Percentiles rank a stretch among this genome's conserved stretches.
phyloP scores from a whole-genome alignment of 768 basidiomycete species.

The Serendipita vermifera region DNA sequence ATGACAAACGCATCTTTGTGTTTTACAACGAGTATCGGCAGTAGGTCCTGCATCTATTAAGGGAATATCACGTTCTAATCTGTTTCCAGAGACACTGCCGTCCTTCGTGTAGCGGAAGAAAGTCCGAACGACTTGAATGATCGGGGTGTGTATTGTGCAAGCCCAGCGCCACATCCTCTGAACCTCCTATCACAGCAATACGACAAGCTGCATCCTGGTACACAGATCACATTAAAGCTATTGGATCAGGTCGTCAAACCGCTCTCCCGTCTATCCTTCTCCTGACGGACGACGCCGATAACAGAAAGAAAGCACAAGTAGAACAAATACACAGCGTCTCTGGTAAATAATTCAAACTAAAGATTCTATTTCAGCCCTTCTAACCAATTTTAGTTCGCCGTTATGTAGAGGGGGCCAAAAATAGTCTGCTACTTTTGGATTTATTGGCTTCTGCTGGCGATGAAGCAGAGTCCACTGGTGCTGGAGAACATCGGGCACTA shows the following conservation, averaged over 20 bases:
- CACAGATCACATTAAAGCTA: constrained; percentile 55
- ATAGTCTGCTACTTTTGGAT: constrained; percentile 59
- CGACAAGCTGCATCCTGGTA: constrained; percentile 84
- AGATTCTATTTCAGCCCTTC: not conserved
- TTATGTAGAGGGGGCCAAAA: constrained; percentile 67
- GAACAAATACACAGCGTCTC: constrained; percentile 50
- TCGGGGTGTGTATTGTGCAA: constrained; percentile 44
- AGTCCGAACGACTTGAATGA: constrained; percentile 92
- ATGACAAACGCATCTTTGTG: constrained; percentile 73
- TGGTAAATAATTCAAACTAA: constrained; percentile 30
- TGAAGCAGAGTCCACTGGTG: constrained; percentile 41
- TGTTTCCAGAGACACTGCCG: constrained; percentile 63
- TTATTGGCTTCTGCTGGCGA: constrained; percentile 58
- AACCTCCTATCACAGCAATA: constrained; percentile 50
- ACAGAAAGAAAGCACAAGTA: constrained; percentile 58
- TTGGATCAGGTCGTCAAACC: too few species aligned
- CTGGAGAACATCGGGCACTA: constrained; percentile 39
- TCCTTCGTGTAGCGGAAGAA: constrained; percentile 63
- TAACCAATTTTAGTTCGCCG: constrained; percentile 39
- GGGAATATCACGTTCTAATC: not conserved
- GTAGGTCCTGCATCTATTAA: constrained; percentile 33
- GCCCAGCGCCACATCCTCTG: not conserved
- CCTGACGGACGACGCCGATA: constrained; percentile 81
- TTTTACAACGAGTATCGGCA: constrained; percentile 80
- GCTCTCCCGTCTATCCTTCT: constrained; percentile 67